Evolutionary conservation across 306 rosid genomes (phyloP).

Genomic region (Vicia faba): DNA sequence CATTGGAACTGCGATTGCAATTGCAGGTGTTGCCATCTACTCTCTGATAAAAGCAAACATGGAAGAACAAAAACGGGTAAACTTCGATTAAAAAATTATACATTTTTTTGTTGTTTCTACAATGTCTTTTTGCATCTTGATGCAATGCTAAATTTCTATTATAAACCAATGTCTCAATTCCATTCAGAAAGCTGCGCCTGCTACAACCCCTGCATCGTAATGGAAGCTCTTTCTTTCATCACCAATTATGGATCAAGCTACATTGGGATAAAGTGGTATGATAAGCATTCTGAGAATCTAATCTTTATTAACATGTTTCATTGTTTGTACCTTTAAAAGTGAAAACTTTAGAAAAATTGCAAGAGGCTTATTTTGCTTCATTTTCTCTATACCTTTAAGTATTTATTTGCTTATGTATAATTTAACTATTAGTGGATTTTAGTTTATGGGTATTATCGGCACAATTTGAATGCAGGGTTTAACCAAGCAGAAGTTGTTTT

Average conservation of each 20-base stretch:
- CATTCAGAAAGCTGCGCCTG: conserved; percentile 68
- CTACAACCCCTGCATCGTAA: conserved; percentile 50
- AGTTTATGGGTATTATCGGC: too few relatives aligned
- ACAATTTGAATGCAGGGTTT: too few relatives aligned
- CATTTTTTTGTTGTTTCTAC: background rate
- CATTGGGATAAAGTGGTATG: background rate
- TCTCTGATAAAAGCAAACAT: conserved; percentile 24
- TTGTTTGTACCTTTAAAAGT: background rate
- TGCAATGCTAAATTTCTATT: background rate
- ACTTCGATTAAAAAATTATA: background rate
- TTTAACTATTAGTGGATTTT: too few relatives aligned
- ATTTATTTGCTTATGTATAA: background rate
- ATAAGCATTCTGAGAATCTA: background rate
- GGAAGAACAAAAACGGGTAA: conserved; percentile 70
- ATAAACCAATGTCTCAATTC: background rate
- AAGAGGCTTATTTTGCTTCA: background rate
- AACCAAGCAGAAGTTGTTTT: too few relatives aligned
- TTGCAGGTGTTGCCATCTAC: conserved; percentile 23
- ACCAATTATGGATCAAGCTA: background rate
- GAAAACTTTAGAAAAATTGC: background rate
- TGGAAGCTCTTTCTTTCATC: conserved; percentile 7
- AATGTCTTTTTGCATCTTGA: background rate
- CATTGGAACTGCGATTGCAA: conserved; percentile 30
- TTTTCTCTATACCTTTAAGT: background rate
- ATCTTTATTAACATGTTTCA: background rate